Conservation (phyloP, 192 early-diverging fungal genomes). For the Gigaspora rosea region DNA sequence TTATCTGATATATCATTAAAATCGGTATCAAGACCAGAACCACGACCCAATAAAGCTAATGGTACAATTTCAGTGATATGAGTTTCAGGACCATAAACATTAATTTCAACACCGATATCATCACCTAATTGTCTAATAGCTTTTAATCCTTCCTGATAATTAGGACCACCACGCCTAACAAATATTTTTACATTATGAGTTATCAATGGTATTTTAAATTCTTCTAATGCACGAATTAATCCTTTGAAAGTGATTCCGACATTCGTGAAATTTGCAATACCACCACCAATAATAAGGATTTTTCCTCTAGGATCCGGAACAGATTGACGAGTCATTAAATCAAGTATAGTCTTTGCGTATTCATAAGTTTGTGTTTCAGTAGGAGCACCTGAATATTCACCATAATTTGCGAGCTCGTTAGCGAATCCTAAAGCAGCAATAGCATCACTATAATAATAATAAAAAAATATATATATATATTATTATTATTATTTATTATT, state of each 20-base stretch:
- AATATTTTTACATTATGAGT: slow-evolving; percentile 90
- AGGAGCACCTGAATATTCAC: slow-evolving; percentile 99
- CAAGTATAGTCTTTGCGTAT: slow-evolving; percentile 97
- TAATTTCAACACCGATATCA: slow-evolving; percentile 90
- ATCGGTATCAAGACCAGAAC: slow-evolving; percentile 50
- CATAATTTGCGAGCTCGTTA: slow-evolving; percentile 97
- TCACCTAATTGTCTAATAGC: slow-evolving; percentile 93
- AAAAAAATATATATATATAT: neutral
- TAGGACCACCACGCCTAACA: slow-evolving; percentile 97
- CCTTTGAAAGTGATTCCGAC: slow-evolving; percentile 99
- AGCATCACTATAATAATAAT: slow-evolving; percentile 70
- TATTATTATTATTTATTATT: too few species aligned
- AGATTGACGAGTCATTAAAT: slow-evolving; percentile 92
- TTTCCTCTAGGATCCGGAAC: slow-evolving; percentile 85
- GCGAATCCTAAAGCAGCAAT: slow-evolving; percentile 97
- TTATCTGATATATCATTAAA: slow-evolving; percentile 45
- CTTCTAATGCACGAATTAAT: slow-evolving; percentile 90
- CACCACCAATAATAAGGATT: slow-evolving; percentile 97
- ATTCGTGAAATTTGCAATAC: slow-evolving; percentile 99
- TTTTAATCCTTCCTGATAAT: slow-evolving; percentile 98
- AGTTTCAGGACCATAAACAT: slow-evolving; percentile 96
- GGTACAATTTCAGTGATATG: slow-evolving; percentile 99
- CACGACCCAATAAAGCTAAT: slow-evolving; percentile 77
- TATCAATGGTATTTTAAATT: slow-evolving; percentile 88
- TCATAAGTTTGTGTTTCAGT: slow-evolving; percentile 99